Base-by-base conservation (phyloP, 192 early-diverging fungal genomes). In the Rhizoclosmatium sp. region DNA sequence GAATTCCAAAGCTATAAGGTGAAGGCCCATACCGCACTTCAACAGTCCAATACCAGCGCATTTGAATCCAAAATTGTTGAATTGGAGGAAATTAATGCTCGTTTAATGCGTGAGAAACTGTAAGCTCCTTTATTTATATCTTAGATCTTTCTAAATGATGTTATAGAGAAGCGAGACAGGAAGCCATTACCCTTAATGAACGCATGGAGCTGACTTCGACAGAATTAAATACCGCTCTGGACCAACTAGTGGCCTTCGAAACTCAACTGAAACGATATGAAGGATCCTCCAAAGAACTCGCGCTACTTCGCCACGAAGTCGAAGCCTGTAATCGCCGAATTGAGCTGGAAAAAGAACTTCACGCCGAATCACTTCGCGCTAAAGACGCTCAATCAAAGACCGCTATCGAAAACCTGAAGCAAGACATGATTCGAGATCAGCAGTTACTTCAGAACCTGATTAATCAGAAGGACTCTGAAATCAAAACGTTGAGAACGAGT, bases 1-100 rank as follows among this genome's bases (percentile, higher is more conserved):
- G 79, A 80, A 31, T 80, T 75, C 46, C 79, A 80, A 47, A 68
- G 49, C 47, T 80, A 80, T 71, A 80, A 80, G 56, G 49, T 75
- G 1, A 67, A 69, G 40, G 79, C 79, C 31, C 79, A 80, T 56
- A 71, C 65, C 3, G 79, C 79, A 3, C 72, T 80, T 41, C 65
- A 78, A 58, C 75, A 76, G 42, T 80, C 79, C 2, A 42, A 10
- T 1, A 9, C 54, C 3, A 69, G 4, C 19, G 65, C 46, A n/a
- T 54, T 73, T 31, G 78, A 80, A 51, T 69, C 59, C 4, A 71
- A 72, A 45, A 10, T 80, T 21, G 58, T 44, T 10, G 78, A 80
- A 47, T 31, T 80, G 44, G 70, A 80, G 64, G 70, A 80, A 60
- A n/a, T 46, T 3, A 80, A 80, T 65, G 40, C 56, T 4, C 44